A percentile compares a stretch with the other conserved stretches of the same genome.
These are phyloP conservation scores for Mucor velutinosus DNA, from an alignment of 371 early-diverging fungal species.

Conservation along the genomic window DNA sequence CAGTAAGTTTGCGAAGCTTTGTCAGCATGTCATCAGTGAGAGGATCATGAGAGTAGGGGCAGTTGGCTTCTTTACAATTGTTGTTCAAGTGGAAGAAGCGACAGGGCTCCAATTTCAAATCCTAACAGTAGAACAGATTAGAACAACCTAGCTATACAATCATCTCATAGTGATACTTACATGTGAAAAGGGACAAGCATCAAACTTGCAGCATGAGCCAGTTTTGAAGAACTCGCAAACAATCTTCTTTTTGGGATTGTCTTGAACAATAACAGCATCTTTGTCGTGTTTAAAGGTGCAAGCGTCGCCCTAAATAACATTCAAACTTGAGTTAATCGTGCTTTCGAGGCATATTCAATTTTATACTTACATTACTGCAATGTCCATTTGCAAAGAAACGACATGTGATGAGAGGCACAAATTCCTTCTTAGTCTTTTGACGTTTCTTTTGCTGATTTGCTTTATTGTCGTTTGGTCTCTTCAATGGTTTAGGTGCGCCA, in stretches of 20 bases:
- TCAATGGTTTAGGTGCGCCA: neutral
- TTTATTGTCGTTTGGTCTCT: neutral
- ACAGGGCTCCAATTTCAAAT: constrained; percentile 40
- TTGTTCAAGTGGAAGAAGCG: constrained; percentile 37
- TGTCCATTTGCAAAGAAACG: neutral
- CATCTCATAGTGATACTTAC: constrained; percentile 15
- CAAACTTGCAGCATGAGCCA: constrained; percentile 26
- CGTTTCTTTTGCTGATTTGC: neutral
- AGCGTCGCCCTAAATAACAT: neutral
- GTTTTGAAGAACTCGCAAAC: constrained; percentile 36
- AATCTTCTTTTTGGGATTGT: neutral
- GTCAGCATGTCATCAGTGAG: constrained; percentile 8
- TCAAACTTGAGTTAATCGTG: neutral
- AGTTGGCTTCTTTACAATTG: constrained; percentile 24
- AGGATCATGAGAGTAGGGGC: constrained; percentile 39
- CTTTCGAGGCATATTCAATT: neutral
- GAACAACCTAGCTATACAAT: neutral
- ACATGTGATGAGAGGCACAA: neutral
- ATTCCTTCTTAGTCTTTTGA: neutral
- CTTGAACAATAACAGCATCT: neutral
- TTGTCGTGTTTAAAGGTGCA: constrained; percentile 21
- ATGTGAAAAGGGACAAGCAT: constrained; percentile 34
- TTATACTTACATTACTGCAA: neutral
- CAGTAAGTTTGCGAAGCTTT: constrained; percentile 26
- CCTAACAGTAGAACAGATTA: constrained; percentile 13